Evolutionary conservation across 148 eudicot genomes (phyloP).

Genomic region (Silene latifolia): DNA sequence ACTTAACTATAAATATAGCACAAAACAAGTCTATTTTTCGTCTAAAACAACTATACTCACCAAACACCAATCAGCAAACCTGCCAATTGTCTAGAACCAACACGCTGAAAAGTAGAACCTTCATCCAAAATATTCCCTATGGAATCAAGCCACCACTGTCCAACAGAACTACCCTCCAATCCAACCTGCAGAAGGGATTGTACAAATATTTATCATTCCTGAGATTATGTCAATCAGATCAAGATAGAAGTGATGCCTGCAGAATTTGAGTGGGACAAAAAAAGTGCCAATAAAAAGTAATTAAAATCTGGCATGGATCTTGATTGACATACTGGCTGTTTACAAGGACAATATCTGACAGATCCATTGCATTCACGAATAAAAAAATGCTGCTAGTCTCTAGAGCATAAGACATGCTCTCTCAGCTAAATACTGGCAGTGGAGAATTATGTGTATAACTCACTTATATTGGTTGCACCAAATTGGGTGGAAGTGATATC

Average conservation of each 20-base stretch:
- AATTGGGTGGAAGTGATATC: constrained; percentile 3
- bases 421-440: neutral
- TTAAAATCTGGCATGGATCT: neutral
- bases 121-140: constrained; percentile 82
- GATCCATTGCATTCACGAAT: neutral
- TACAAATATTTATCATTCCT: constrained; percentile 4
- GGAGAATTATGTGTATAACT: neutral
- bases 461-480: neutral
- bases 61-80: constrained; percentile 90
- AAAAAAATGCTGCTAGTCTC: neutral
- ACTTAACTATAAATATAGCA: neutral
- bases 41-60: constrained; percentile 45
- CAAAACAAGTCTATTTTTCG: neutral
- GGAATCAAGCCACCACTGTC: constrained; percentile 97
- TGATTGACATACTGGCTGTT: neutral
- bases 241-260: neutral
- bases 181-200: constrained; percentile 59
- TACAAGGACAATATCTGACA: neutral
- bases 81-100: constrained; percentile 96
- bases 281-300: neutral
- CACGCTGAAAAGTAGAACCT: constrained; percentile 80
- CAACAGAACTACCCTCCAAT: constrained; percentile 91
- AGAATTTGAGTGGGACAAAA: no score
- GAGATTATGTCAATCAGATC: neutral
- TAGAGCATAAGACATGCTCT: neutral